Evolutionary conservation across 208 protist genomes (phyloP), one percentile per base, ranked within the genome.

Genomic region (Wallacemonas rigidus): DNA sequence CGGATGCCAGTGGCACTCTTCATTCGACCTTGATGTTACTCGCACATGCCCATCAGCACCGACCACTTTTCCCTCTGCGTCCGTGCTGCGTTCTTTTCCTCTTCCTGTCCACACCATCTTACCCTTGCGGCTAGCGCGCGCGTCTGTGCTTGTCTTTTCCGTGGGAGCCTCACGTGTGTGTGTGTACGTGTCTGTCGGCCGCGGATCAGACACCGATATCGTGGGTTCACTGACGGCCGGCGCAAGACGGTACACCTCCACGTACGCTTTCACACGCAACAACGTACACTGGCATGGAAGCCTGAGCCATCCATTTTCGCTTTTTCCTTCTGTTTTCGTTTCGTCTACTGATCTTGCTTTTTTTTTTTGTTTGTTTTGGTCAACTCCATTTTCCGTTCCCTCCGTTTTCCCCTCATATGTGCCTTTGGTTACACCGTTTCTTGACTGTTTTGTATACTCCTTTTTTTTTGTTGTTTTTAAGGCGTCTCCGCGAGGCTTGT

Each of bases 361-460:
- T 62, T 74, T 39, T 63, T 50, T n/a, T 50, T 60, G 56, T 71
- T 43, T 74, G 4, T 5, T 63, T 57, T 56, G 40, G 56, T 55
- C 51, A 7, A 2, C 48, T 58, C 11, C 6, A 58, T 8, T 58
- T 58, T 8, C 12, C 12, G 8, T 50, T 12, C 45, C 45, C 45
- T 50, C 14, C 53, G 6, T 57, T 35, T 57, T 57, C 53, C 26
- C 26, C 26, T 26, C 26, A 26, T 26, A 26, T 26, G 26, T 26
- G 26, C 26, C 26, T 26, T 26, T 26, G 26, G 26, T 26, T 26
- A 26, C 26, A 26, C 26, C 26, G 26, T 26, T 26, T 58, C n/a
- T 8, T 35, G 15, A 58, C 54, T 35, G 54, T 8, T 8, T 12
- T 58, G 15, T 58, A 12, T 17, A 58, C 12, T 12, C 35, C 6